Evolutionary conservation across 140 eudicot species (phyloP).

Genomic region (Cichorium intybus): DNA sequence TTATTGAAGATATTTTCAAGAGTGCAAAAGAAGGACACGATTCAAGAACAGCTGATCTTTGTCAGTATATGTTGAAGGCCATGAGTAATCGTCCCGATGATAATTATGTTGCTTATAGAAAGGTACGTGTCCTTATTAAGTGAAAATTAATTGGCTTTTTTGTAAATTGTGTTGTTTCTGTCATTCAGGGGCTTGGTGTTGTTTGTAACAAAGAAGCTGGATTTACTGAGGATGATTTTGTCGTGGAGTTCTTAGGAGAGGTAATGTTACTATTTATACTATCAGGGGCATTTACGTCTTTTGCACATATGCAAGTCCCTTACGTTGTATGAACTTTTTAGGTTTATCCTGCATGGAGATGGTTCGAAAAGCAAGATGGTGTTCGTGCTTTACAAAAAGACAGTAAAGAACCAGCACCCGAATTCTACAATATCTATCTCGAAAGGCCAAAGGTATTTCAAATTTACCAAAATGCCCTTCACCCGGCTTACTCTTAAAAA

Average conservation of each 20-base stretch:
- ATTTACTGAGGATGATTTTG: conserved; percentile 80
- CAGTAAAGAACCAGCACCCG: conserved; percentile 91
- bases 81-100: conserved; percentile 83
- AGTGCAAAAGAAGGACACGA: conserved; percentile 53
- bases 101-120: conserved; percentile 93
- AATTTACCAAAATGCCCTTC: neutral
- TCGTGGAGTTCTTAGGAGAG: conserved; percentile 98
- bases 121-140: conserved; percentile 65
- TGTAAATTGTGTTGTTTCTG: conserved; percentile 2
- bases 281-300: neutral
- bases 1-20: conserved; percentile 58
- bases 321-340: too few relatives aligned
- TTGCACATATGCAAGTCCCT: neutral
- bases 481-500: neutral
- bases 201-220: conserved; percentile 97
- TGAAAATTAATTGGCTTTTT: neutral
- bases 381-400: conserved; percentile 87
- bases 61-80: conserved; percentile 67
- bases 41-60: conserved; percentile 42
- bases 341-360: conserved; percentile 99
- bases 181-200: conserved; percentile 92
- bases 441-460: conserved; percentile 91
- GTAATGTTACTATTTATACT: conserved; percentile 41
- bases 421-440: conserved; percentile 91
- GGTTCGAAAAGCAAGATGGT: conserved; percentile 99